These are phyloP conservation scores for Massariosphaeria phaeospora DNA, from an alignment of 495 filamentous ascomycete species.

Conservation along the genomic window DNA sequence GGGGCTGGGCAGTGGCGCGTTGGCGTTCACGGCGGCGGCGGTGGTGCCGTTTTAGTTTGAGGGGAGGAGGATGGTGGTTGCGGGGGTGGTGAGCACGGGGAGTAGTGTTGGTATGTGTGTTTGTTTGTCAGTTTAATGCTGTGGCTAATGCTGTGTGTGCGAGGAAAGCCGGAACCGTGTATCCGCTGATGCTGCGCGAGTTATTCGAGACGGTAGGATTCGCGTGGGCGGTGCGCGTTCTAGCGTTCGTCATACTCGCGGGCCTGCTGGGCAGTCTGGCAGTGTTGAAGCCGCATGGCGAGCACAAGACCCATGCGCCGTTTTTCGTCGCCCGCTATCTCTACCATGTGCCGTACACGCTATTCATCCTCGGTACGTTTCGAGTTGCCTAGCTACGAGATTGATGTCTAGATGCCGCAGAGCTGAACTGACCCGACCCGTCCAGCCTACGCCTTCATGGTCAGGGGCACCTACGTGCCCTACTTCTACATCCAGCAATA, in stretches of 20 bases:
- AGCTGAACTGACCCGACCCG: slow-evolving; percentile 43
- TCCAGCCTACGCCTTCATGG: slow-evolving; percentile 36
- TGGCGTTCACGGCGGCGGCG: slow-evolving; percentile 7
- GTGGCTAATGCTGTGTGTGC: not conserved
- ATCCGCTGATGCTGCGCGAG: slow-evolving; percentile 15
- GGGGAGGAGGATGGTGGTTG: slow-evolving; percentile 12
- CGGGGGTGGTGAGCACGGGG: slow-evolving; percentile 11
- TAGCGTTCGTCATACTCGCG: slow-evolving; percentile 12
- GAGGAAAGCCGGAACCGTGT: slow-evolving; percentile 3
- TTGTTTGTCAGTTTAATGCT: not conserved
- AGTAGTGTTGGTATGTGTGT: slow-evolving; percentile 36
- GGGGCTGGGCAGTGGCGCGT: slow-evolving; percentile 4
- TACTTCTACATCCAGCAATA: slow-evolving; percentile 21
- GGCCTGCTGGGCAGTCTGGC: not conserved
- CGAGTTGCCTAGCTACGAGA: slow-evolving; percentile 45
- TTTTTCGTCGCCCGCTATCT: not conserved
- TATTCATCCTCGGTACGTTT: slow-evolving; percentile 40
- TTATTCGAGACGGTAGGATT: slow-evolving; percentile 15
- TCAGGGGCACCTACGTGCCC: slow-evolving; percentile 6
- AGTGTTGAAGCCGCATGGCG: not conserved
- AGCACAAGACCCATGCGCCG: slow-evolving; percentile 29
- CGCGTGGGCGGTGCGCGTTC: slow-evolving; percentile 14
- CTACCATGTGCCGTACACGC: slow-evolving; percentile 6
- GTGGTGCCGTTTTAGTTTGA: slow-evolving; percentile 11
- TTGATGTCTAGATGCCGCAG: not conserved